Base-by-base conservation (phyloP, 106 monocot genomes). In the Hemerocallis citrina region DNA sequence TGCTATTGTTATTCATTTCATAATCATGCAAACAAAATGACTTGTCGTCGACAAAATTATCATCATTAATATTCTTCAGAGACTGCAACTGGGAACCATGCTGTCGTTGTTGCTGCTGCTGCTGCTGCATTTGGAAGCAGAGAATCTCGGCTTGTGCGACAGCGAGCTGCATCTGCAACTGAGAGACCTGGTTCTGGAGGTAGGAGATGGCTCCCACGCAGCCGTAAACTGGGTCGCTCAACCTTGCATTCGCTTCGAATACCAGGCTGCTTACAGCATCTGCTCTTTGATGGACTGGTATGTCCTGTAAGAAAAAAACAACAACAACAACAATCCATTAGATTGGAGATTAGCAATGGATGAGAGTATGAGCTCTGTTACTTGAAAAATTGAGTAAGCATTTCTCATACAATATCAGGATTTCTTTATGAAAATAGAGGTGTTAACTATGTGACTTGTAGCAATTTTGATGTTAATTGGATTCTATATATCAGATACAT, bases 231-330 rank as follows among this genome's bases (percentile, higher is more conserved):
- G 93, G 93, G 66, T 93, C 89, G 35, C 80, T 45, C 72, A 77
- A 61, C 67, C 93, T 79, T 3, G 94, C 94, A 22, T 72, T 94
- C 13, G 89, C 94, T 52, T 94, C 94, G 50, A 89, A 89, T 16
- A 89, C 94, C 2, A 94, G 73, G 69, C 94, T 94, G 70, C 80
- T 81, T 41, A 85, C 94, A 11, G 94, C 94, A 40, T 94, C 89
- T 6, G 80, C 75, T 66, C 94, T 77, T 62, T 89, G 89, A 8
- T 89, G 85, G 19, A 80, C 62, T 8, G 94, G 86, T 8, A 94
- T 67, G 27, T 89, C 94, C 94, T 94, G 45, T 2, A 68, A 23
- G 22, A 24, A 6, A n/a, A n/a, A n/a, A n/a, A n/a, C n/a, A n/a
- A n/a, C n/a, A 17, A 55, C 6, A 48, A 48, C n/a, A n/a, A n/a